Conservation (phyloP, 208 protist species). For the Crithidia fasciculata region DNA sequence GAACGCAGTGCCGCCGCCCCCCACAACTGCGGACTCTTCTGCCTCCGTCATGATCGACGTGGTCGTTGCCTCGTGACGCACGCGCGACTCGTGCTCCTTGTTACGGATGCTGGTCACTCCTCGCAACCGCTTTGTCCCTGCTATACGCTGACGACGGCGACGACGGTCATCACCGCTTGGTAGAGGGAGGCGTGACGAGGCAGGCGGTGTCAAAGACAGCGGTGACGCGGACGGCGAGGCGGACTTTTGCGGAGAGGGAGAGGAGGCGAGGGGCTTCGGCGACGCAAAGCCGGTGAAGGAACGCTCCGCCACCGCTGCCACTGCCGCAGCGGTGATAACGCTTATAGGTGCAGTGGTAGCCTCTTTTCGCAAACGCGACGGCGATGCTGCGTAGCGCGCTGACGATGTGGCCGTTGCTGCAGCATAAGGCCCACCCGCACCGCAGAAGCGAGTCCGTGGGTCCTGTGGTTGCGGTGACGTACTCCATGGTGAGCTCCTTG, state of each 20-base stretch:
- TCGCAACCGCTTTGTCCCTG: too few relatives aligned
- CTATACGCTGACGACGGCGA: too few relatives aligned
- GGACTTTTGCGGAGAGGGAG: neutral
- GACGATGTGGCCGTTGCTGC: neutral
- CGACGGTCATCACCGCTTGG: neutral
- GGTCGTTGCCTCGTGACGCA: too few relatives aligned
- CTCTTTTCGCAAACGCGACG: too few relatives aligned
- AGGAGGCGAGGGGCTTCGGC: neutral
- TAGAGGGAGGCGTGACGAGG: neutral
- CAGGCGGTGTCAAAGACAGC: neutral
- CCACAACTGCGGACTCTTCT: too few relatives aligned
- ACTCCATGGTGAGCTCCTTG: conserved; percentile 14
- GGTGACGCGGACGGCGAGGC: neutral
- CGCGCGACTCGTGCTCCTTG: too few relatives aligned
- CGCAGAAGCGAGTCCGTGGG: conserved; percentile 8
- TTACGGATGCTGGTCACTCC: too few relatives aligned
- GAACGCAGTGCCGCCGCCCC: too few relatives aligned
- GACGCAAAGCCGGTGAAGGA: neutral
- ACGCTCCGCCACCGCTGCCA: neutral
- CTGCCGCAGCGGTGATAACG: neutral
- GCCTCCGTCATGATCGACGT: too few relatives aligned
- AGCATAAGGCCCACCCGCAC: neutral
- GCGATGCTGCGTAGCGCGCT: neutral
- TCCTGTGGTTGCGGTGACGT: conserved; percentile 37
- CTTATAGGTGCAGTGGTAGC: too few relatives aligned